A percentile compares a stretch with the other conserved stretches of the same genome.
phyloP scores from a whole-genome alignment of 805 yeast genomes.

The Candida saitoana region DNA sequence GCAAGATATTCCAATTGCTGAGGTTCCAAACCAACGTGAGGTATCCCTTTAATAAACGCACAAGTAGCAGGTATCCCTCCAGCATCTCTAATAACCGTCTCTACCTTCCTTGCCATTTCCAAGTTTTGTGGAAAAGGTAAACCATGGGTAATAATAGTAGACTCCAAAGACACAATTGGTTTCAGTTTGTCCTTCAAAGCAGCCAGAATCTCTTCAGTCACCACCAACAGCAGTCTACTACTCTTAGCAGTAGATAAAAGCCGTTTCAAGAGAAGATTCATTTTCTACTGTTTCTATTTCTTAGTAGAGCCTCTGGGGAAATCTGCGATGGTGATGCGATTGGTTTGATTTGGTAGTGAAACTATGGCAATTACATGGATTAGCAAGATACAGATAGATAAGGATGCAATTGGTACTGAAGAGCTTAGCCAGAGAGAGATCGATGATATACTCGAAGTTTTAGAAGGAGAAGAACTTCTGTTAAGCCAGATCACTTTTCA shows the following conservation, averaged over 20 bases:
- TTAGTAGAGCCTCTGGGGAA: too few species aligned
- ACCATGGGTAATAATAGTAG: slow-evolving; percentile 88
- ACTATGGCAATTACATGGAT: slow-evolving; percentile 1
- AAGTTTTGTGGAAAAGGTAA: slow-evolving; percentile 76
- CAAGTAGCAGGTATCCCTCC: slow-evolving; percentile 85
- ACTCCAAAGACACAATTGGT: slow-evolving; percentile 81
- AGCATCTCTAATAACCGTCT: slow-evolving; percentile 49
- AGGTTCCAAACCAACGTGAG: slow-evolving; percentile 59
- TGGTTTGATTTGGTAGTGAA: not conserved
- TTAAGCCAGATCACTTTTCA: not conserved
- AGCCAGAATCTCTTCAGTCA: slow-evolving; percentile 53
- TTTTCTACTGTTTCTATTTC: too few species aligned
- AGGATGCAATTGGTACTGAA: not conserved
- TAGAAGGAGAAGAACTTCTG: not conserved
- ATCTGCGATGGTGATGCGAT: too few species aligned
- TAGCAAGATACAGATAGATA: not conserved
- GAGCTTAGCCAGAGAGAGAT: not conserved
- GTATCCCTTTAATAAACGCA: slow-evolving; percentile 69
- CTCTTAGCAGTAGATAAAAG: slow-evolving; percentile 1
- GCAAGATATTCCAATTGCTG: slow-evolving; percentile 52
- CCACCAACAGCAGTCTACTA: slow-evolving; percentile 14
- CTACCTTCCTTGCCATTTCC: slow-evolving; percentile 68
- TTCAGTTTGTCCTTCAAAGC: slow-evolving; percentile 48
- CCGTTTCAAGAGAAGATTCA: too few species aligned
- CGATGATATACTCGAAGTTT: not conserved